These are phyloP conservation scores for Fusarium temperatum DNA, from an alignment of 2,329 filamentous ascomycete genomes.

Conservation along the genomic window DNA sequence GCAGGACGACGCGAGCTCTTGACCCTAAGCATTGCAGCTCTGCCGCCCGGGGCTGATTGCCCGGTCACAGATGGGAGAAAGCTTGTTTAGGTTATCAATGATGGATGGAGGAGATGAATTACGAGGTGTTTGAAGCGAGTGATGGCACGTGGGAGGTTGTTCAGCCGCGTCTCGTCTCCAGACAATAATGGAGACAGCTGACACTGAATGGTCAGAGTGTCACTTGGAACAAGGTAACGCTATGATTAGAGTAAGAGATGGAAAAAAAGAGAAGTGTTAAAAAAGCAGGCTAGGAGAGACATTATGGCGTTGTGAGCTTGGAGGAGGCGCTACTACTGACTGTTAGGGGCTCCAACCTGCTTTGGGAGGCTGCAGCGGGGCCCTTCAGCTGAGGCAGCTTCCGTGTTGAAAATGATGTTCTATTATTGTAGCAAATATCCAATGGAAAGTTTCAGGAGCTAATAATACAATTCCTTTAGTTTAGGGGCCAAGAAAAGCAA, in stretches of 20 bases:
- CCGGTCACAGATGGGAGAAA: conserved; percentile 14
- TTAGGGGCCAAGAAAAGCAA: background rate
- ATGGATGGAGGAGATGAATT: background rate
- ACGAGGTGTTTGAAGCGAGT: conserved; percentile 5
- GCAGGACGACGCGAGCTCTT: conserved; percentile 64
- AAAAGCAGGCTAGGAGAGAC: conserved; percentile 10
- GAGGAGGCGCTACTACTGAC: conserved; percentile 32
- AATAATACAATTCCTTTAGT: background rate
- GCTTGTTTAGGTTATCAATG: background rate
- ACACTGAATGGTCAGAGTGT: background rate
- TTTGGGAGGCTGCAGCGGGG: conserved; percentile 27
- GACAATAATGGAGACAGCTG: background rate
- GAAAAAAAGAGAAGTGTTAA: background rate
- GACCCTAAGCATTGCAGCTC: conserved; percentile 46
- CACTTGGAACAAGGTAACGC: background rate
- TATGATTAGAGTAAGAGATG: background rate
- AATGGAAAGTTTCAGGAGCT: background rate
- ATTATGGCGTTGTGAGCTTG: conserved; percentile 28
- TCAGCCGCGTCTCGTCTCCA: background rate
- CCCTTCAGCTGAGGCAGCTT: conserved; percentile 33
- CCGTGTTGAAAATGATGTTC: conserved; percentile 1
- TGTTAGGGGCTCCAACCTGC: conserved; percentile 31
- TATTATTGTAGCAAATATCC: background rate
- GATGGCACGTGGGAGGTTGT: background rate
- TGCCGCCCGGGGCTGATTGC: conserved; percentile 18